Evolutionary conservation across 441 rosid species (phyloP).

Genomic region (Populus hybrid): DNA sequence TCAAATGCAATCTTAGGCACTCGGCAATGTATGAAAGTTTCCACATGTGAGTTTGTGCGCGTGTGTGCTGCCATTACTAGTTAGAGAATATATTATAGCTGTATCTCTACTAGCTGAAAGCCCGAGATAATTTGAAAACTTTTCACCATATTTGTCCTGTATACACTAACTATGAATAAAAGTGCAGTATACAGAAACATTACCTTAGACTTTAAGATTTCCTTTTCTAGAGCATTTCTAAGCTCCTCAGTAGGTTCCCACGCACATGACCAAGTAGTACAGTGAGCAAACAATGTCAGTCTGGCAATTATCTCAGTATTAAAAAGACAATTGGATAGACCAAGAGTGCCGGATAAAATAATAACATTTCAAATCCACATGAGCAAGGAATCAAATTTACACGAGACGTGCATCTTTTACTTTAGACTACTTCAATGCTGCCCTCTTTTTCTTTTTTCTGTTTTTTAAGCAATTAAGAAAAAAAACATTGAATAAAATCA

Average conservation of each 20-base stretch:
- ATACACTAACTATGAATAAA: background rate
- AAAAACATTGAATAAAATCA: background rate
- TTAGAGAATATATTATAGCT: background rate
- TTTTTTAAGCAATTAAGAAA: background rate
- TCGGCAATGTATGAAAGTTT: background rate
- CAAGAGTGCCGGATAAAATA: background rate
- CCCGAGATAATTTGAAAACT: background rate
- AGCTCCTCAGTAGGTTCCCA: too few relatives aligned
- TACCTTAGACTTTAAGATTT: too few relatives aligned
- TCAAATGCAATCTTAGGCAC: background rate
- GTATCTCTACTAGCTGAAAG: slow-evolving; percentile 1
- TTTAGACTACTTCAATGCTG: too few relatives aligned
- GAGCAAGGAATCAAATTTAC: background rate
- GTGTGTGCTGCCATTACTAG: background rate
- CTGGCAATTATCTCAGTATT: slow-evolving; percentile 1
- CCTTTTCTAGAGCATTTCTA: too few relatives aligned
- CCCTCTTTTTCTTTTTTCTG: background rate
- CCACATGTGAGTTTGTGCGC: background rate
- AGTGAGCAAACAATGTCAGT: too few relatives aligned
- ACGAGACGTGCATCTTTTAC: background rate
- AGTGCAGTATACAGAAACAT: too few relatives aligned
- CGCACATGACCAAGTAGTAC: too few relatives aligned
- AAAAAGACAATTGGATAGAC: background rate
- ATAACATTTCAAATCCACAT: background rate
- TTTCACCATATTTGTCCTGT: background rate